Conservation (phyloP, 495 filamentous ascomycete species). For the Xylaria venustula region DNA sequence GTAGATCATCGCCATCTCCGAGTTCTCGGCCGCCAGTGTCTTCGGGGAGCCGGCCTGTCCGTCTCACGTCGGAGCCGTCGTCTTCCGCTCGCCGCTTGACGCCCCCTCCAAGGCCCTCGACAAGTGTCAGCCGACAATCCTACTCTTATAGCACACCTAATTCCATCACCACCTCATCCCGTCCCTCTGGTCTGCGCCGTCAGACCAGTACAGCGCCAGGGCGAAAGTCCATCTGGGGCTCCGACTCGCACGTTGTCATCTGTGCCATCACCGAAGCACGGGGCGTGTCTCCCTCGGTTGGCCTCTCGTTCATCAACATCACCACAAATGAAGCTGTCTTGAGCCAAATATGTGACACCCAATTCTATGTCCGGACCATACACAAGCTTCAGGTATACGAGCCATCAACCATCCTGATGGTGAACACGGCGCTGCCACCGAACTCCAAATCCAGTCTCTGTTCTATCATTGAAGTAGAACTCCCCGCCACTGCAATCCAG, state of each 20-base stretch:
- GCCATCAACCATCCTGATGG: conserved; percentile 71
- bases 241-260: conserved; percentile 68
- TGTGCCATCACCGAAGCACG: conserved; percentile 91
- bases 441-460: conserved; percentile 72
- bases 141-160: conserved; percentile 19
- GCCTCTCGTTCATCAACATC: conserved; percentile 84
- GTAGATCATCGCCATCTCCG: background rate
- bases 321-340: conserved; percentile 77
- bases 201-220: conserved; percentile 26
- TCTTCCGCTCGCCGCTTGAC: background rate
- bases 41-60: conserved; percentile 3
- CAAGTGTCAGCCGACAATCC: conserved; percentile 12
- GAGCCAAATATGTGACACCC: conserved; percentile 87
- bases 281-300: conserved; percentile 81
- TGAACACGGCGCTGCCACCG: conserved; percentile 60
- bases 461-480: conserved; percentile 68
- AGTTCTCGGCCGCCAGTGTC: background rate
- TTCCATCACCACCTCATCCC: conserved; percentile 23
- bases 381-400: conserved; percentile 80
- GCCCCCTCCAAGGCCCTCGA: conserved; percentile 4
- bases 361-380: conserved; percentile 80
- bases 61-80: conserved; percentile 19
- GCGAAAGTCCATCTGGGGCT: conserved; percentile 59
- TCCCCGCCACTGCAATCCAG: conserved; percentile 56
- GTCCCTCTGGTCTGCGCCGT: conserved; percentile 17